A percentile compares a stretch with the other conserved stretches of the same genome.
These are phyloP conservation scores for Gymnopilus dilepis DNA, from an alignment of 768 basidiomycete genomes.

Conservation along the genomic window DNA sequence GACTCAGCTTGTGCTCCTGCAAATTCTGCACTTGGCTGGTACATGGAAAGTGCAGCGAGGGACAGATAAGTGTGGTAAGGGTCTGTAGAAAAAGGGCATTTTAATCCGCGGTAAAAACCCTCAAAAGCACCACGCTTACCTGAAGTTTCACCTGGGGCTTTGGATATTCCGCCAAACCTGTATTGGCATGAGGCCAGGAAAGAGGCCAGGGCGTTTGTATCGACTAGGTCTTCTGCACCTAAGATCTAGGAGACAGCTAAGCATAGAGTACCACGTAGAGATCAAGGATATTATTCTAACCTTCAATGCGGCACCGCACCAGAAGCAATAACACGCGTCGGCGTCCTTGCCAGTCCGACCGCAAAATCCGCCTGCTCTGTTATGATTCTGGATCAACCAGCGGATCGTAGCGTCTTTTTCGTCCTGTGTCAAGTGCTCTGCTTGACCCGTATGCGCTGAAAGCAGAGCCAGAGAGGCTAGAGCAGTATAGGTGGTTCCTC, in stretches of 20 bases:
- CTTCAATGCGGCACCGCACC: slow-evolving; percentile 83
- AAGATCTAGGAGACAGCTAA: slow-evolving; percentile 62
- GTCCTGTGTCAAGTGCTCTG: slow-evolving; percentile 33
- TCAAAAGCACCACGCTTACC: slow-evolving; percentile 49
- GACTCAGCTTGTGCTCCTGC: slow-evolving; percentile 36
- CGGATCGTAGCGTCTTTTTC: slow-evolving; percentile 63
- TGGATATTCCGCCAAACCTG: slow-evolving; percentile 87
- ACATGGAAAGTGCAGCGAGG: slow-evolving; percentile 79
- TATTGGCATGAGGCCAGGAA: slow-evolving; percentile 85
- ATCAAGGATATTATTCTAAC: slow-evolving; percentile 46
- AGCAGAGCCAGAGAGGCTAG: slow-evolving; percentile 74
- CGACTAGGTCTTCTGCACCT: slow-evolving; percentile 59
- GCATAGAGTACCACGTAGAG: background rate
- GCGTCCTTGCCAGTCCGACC: slow-evolving; percentile 88
- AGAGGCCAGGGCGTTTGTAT: slow-evolving; percentile 54
- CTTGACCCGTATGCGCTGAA: slow-evolving; percentile 29
- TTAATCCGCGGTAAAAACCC: background rate
- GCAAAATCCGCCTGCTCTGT: slow-evolving; percentile 75
- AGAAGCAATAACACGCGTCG: slow-evolving; percentile 97
- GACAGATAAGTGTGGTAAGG: slow-evolving; percentile 96
- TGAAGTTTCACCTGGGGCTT: slow-evolving; percentile 78
- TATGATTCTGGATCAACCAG: slow-evolving; percentile 83
- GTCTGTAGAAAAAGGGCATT: slow-evolving; percentile 51
- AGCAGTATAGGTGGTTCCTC: slow-evolving; percentile 94
- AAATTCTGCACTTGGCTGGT: slow-evolving; percentile 46